Evolutionary conservation across 164 flowering plant species (phyloP).

Genomic region (Tetracentron sinense): DNA sequence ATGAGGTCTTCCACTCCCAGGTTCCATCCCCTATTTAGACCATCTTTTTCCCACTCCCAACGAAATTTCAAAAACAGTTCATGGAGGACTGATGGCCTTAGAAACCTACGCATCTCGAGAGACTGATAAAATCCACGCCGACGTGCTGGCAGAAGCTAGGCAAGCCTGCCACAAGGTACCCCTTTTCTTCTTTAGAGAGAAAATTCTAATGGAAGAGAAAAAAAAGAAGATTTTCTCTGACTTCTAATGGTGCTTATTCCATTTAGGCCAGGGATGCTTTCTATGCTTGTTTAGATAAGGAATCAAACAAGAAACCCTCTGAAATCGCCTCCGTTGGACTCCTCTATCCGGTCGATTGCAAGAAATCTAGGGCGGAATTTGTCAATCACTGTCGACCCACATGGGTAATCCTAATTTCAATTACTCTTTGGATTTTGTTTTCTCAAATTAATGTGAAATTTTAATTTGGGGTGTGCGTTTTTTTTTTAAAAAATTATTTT

Average conservation of each 20-base stretch:
- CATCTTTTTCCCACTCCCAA: no score
- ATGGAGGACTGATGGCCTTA: conserved; percentile 11
- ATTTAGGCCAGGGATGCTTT: conserved; percentile 79
- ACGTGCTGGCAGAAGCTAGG: conserved; percentile 66
- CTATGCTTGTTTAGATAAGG: conserved; percentile 69
- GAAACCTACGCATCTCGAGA: conserved; percentile 11
- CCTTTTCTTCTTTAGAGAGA: neutral
- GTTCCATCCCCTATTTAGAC: no score
- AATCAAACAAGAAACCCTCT: conserved; percentile 65
- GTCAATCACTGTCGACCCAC: conserved; percentile 65
- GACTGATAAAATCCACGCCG: conserved; percentile 31
- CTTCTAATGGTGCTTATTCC: conserved; percentile 3
- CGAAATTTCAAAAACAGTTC: no score
- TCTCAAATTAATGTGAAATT: neutral
- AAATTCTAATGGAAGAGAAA: no score
- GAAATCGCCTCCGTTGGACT: conserved; percentile 77
- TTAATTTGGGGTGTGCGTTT: neutral
- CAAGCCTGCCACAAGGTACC: conserved; percentile 76
- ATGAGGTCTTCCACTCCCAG: no score
- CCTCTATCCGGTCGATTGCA: conserved; percentile 70
- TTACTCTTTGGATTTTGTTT: neutral
- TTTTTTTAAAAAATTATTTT: neutral
- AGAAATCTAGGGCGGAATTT: conserved; percentile 45
- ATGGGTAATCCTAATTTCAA: conserved; percentile 50
- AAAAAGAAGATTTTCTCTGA: no score